Base-by-base conservation (phyloP, 169 alveolate species). In the Cryptosporidium ubiquitum region DNA sequence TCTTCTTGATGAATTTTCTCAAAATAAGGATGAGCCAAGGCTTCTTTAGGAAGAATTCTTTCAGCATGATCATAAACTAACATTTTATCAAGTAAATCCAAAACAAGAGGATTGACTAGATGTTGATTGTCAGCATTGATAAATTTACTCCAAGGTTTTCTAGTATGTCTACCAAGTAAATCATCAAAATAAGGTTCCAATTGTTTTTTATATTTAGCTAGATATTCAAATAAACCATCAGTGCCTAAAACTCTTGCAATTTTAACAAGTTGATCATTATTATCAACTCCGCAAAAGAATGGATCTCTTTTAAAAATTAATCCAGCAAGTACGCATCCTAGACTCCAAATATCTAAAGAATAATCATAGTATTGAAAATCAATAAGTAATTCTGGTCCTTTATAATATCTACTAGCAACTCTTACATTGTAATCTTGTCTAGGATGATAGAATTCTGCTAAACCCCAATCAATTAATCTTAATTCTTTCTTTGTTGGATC, bases 381-480 rank as follows among this genome's bases (percentile, higher is more conserved):
- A 35, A 98, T 99, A 26, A 98, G 93, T 23, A 98, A 94, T 94
- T 98, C 99, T 7, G 99, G 99, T 20, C 99, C 99, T 95, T 98
- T 98, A 93, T 96, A 98, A 93, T 98, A 98, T 55, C 99, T 94
- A 70, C 96, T 95, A 20, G 98, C 98, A 10, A 98, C 99, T 71
- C 99, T 93, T 9, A 98, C 99, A 91, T 98, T 98, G 94, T 98
- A 98, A 86, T 97, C 99, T 75, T 96, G 95, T n/a, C 96, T 98
- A n/a, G 99, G 99, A 85, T 96, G 99, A 84, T 98, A 98, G 93
- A 97, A 98, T 93, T 98, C 99, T 14, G 99, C 99, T 35, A 98
- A 95, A 0, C 99, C 99, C 99, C 99, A 98, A 91, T 98, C 99
- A 84, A 98, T 97, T 37, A 98, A 93, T 84, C 99, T 93, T 70